Conservation (phyloP, 768 basidiomycete genomes). For the Dioszegia aurantiaca region DNA sequence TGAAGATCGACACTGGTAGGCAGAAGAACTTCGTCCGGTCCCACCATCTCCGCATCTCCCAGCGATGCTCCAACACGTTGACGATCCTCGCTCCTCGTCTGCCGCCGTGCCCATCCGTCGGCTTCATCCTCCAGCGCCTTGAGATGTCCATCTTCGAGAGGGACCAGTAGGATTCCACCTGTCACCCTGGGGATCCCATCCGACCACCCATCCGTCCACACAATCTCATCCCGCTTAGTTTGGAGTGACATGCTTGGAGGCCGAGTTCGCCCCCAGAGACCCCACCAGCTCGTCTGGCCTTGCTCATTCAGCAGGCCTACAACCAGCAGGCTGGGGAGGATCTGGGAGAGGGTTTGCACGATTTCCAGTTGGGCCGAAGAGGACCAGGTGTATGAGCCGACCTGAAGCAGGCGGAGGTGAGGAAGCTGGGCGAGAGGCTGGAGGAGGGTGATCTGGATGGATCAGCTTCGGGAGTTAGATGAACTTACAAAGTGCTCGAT, state of each 20-base stretch:
- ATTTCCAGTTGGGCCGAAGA: slow-evolving; percentile 23
- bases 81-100: neutral
- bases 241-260: neutral
- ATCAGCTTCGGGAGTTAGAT: slow-evolving; percentile 2
- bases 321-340: slow-evolving; percentile 32
- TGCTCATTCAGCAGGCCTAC: slow-evolving; percentile 42
- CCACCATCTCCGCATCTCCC: slow-evolving; percentile 2
- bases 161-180: slow-evolving; percentile 15
- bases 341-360: slow-evolving; percentile 21
- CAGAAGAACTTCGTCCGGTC: neutral
- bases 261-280: slow-evolving; percentile 31
- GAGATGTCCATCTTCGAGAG: slow-evolving; percentile 38
- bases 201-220: neutral
- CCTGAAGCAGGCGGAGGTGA: slow-evolving; percentile 43
- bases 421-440: slow-evolving; percentile 30
- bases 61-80: neutral
- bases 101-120: slow-evolving; percentile 7
- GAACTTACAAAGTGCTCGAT: slow-evolving; percentile 39
- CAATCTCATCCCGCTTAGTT: neutral
- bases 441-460: slow-evolving; percentile 30
- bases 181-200: neutral
- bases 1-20: neutral
- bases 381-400: slow-evolving; percentile 45
- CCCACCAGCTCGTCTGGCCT: slow-evolving; percentile 49
- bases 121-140: slow-evolving; percentile 29